Conservation (phyloP, 805 yeast genomes). For the Lipomyces spencermartinsiae region DNA sequence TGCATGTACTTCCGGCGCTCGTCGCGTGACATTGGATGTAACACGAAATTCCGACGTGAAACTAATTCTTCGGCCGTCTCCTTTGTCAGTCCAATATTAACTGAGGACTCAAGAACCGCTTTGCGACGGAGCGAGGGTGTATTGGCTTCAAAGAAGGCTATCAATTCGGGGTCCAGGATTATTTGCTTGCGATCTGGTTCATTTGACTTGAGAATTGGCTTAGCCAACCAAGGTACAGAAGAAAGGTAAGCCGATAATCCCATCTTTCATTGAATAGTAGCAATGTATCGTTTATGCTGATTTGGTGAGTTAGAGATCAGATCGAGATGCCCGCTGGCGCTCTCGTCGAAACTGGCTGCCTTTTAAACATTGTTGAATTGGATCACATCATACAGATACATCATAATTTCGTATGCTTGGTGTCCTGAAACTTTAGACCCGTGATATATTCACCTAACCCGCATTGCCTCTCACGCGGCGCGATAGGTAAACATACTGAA, state of each 20-base stretch:
- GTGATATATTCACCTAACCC: no score
- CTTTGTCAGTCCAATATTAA: conserved; percentile 13
- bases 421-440: no score
- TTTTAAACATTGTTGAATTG: no score
- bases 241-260: neutral
- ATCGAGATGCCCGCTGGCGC: neutral
- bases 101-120: neutral
- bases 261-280: neutral
- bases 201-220: neutral
- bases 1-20: conserved; percentile 1
- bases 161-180: conserved; percentile 21
- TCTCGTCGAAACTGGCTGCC: no score
- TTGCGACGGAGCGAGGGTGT: conserved; percentile 26
- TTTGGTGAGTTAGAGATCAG: neutral
- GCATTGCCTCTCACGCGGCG: no score
- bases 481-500: no score
- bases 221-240: neutral
- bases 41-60: neutral
- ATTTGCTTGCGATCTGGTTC: conserved; percentile 8
- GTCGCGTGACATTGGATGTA: conserved; percentile 9
- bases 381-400: no score
- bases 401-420: no score
- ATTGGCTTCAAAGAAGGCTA: conserved; percentile 19
- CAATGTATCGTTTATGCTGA: neutral
- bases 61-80: conserved; percentile 7